phyloP scores from a whole-genome alignment of 331 rosid species.

The Malus hybrid region DNA sequence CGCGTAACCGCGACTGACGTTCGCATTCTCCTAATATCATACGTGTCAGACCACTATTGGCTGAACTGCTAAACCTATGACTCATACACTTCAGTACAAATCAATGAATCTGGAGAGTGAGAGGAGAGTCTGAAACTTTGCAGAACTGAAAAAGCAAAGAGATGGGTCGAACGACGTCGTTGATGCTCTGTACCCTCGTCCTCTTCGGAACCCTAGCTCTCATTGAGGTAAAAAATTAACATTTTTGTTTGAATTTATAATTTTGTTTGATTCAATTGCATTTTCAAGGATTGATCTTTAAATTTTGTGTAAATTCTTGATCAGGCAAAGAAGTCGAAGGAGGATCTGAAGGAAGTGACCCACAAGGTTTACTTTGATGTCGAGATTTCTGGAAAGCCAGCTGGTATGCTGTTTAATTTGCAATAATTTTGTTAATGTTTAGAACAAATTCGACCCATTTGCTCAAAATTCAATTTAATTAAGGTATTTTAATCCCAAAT shows the following conservation, averaged over 20 bases:
- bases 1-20: too few relatives aligned
- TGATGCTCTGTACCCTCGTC: conserved; percentile 40
- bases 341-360: conserved; percentile 79
- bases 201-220: conserved; percentile 58
- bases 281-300: background rate
- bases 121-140: conserved; percentile 1
- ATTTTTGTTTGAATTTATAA: background rate
- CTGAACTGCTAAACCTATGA: background rate
- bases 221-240: conserved; percentile 38
- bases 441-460: background rate
- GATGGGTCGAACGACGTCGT: conserved; percentile 63
- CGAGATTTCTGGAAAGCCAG: conserved; percentile 72
- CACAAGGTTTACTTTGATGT: conserved; percentile 83
- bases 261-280: background rate
- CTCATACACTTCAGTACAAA: background rate
- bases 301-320: background rate
- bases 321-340: conserved; percentile 81
- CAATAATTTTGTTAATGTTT: background rate
- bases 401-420: conserved; percentile 39
- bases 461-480: background rate
- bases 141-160: background rate
- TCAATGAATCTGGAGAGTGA: background rate
- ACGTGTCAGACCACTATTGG: conserved; percentile 12
- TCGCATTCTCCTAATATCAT: too few relatives aligned
- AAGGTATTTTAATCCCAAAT: background rate